Base-by-base conservation (phyloP, 1,284 basidiomycete genomes). In the Coniferiporia weirii region DNA sequence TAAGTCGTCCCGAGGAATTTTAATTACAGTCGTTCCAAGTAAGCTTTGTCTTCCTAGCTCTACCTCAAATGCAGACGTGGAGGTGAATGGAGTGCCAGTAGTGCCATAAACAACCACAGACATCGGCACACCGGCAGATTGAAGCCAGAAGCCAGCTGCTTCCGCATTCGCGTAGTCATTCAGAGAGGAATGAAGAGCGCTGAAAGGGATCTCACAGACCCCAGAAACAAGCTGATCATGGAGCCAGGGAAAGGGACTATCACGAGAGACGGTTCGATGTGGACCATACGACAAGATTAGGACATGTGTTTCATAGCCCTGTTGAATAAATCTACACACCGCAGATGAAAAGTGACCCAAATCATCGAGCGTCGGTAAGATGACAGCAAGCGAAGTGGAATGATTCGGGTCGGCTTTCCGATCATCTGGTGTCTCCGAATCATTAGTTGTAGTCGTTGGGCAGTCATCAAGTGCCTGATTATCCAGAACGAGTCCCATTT, bases 1-100 rank as follows among this genome's bases (percentile, higher is more conserved):
- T 13, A 90, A 68, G 64, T 88, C 83, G 9, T 63, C 64, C 8
- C 71, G 73, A 38, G 83, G 82, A 19, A 91, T 71, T 40, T 72
- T 73, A 2, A 88, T 73, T 4, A 81, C 34, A 1, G 74, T 73
- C 8, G 70, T 56, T 0, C 59, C 53, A 15, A 61, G 52, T 8
- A 51, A 20, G 58, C 51, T 63, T 61, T 55, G 45, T 27, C 61
- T 45, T 27, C 54, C 56, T 27, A 65, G 51, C 4, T 49, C 27
- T 22, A 60, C 61, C 17, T 63, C 61, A 2, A 57, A 49, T 4
- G 60, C 27, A 22, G 38, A 36, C 8, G 43, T n/a, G 7, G 50
- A 46, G 12, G 34, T 12, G 8, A 53, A 13, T 40, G 20, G 15
- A 5, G n/a, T 46, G 19, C 32, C 36, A 4, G 36, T 36, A 38